phyloP scores from a whole-genome alignment of 2,329 filamentous ascomycete genomes.

The Amylocarpus encephaloides region DNA sequence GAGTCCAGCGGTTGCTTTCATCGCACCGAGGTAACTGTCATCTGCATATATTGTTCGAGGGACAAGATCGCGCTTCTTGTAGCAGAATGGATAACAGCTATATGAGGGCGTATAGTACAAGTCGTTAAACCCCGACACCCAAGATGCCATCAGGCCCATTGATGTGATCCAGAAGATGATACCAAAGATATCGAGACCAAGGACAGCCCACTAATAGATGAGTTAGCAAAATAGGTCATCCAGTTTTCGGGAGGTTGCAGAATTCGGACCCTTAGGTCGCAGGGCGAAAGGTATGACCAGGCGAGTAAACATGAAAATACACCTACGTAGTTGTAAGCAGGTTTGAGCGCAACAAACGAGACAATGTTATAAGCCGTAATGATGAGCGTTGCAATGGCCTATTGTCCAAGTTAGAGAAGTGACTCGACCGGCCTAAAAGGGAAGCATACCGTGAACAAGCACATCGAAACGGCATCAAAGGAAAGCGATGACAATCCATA shows the following conservation, averaged over 20 bases:
- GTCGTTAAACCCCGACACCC: not conserved
- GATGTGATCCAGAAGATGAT: conserved; percentile 6
- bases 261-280: too few species aligned
- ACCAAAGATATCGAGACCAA: conserved; percentile 3
- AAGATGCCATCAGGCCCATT: not conserved
- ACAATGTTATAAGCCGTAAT: conserved; percentile 2
- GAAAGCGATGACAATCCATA: not conserved
- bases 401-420: not conserved
- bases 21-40: not conserved
- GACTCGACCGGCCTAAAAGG: not conserved
- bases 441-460: conserved; percentile 1
- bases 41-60: not conserved
- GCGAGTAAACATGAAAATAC: not conserved
- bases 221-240: not conserved
- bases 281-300: not conserved
- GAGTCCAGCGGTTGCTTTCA: conserved; percentile 1
- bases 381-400: conserved; percentile 4
- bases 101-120: not conserved
- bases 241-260: not conserved
- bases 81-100: conserved; percentile 1
- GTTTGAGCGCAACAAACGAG: not conserved
- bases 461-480: not conserved
- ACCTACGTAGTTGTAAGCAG: conserved; percentile 4
- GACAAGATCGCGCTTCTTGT: conserved; percentile 1
- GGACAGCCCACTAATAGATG: conserved; percentile 1